These are phyloP conservation scores for Phytophthora pini DNA, from an alignment of 352 stramenopile genomes.

Conservation along the genomic window DNA sequence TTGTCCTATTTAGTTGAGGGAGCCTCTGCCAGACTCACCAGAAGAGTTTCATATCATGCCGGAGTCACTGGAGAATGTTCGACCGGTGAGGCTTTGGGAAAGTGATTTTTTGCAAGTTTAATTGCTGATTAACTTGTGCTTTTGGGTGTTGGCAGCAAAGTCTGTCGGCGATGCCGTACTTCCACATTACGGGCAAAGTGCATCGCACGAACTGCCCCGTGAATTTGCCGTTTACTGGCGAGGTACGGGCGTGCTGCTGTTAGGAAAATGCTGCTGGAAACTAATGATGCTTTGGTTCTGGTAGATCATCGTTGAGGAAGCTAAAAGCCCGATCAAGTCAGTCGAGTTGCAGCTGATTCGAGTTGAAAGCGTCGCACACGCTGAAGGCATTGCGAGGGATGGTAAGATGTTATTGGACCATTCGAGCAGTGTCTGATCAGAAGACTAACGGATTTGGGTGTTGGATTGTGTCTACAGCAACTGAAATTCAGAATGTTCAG, in stretches of 20 bases:
- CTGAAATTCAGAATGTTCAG: constrained; percentile 95
- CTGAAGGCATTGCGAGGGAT: constrained; percentile 81
- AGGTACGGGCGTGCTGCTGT: constrained; percentile 47
- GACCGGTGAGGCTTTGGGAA: constrained; percentile 35
- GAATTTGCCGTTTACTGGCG: constrained; percentile 90
- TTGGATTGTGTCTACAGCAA: constrained; percentile 54
- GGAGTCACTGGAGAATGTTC: constrained; percentile 85
- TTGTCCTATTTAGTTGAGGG: constrained; percentile 40
- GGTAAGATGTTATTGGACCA: constrained; percentile 35
- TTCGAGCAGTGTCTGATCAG: neutral
- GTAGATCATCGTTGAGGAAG: constrained; percentile 82
- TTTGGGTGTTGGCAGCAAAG: constrained; percentile 46
- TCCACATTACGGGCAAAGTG: constrained; percentile 84
- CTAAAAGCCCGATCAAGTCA: constrained; percentile 81
- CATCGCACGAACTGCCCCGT: constrained; percentile 91
- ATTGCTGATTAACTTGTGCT: constrained; percentile 6
- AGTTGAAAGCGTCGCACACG: constrained; percentile 86
- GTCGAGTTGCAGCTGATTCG: constrained; percentile 93
- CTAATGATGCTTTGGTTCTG: constrained; percentile 4
- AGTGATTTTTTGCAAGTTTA: neutral
- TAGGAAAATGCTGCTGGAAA: constrained; percentile 10
- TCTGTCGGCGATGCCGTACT: constrained; percentile 66
- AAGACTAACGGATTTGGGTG: neutral
- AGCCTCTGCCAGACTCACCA: constrained; percentile 68
- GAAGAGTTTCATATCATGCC: constrained; percentile 87